Percentiles rank a stretch among this genome's conserved stretches.
phyloP scores from a whole-genome alignment of 2,329 filamentous ascomycete species.

The Fusarium secorum region DNA sequence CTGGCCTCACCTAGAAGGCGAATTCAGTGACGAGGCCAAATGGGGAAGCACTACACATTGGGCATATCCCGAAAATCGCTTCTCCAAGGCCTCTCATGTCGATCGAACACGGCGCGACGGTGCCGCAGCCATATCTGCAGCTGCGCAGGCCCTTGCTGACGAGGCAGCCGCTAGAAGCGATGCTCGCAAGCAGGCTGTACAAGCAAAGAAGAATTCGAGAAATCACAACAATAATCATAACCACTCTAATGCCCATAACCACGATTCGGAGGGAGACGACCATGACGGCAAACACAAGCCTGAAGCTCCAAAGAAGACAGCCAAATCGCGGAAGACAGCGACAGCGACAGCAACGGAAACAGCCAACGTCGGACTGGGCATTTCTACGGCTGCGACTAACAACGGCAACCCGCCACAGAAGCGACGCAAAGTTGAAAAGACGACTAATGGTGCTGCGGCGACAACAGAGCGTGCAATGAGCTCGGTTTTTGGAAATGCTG shows the following conservation, averaged over 20 bases:
- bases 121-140: conserved; percentile 78
- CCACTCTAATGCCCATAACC: conserved; percentile 26
- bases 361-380: conserved; percentile 68
- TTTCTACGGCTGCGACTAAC: conserved; percentile 62
- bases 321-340: conserved; percentile 70
- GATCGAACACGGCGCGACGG: conserved; percentile 82
- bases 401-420: conserved; percentile 71
- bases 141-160: conserved; percentile 78
- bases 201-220: conserved; percentile 77
- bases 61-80: conserved; percentile 90
- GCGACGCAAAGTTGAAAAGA: conserved; percentile 82
- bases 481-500: conserved; percentile 58
- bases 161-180: conserved; percentile 87
- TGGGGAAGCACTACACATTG: conserved; percentile 92
- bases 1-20: conserved; percentile 83
- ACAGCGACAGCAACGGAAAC: conserved; percentile 61
- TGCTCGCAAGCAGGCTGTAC: conserved; percentile 80
- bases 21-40: conserved; percentile 94
- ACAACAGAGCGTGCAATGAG: conserved; percentile 75
- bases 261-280: conserved; percentile 85
- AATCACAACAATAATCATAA: conserved; percentile 52
- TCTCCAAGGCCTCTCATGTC: conserved; percentile 67
- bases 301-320: conserved; percentile 68
- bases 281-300: conserved; percentile 58
- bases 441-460: conserved; percentile 55